phyloP scores from a whole-genome alignment of 495 filamentous ascomycete genomes.

The Bathelium albidoporum region DNA sequence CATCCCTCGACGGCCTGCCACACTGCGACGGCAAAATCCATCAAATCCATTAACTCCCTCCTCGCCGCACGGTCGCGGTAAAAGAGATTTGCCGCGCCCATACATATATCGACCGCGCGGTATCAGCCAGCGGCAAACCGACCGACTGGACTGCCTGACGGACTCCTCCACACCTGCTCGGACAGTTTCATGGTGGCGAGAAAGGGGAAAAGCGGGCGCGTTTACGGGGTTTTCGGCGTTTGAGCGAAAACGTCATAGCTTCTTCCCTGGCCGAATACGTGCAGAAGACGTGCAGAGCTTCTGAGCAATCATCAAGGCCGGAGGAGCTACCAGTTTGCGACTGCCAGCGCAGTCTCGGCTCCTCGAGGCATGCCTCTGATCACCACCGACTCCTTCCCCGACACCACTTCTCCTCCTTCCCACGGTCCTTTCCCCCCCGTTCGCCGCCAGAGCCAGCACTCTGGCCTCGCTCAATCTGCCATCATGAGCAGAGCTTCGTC shows the following conservation, averaged over 20 bases:
- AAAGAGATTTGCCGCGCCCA: not conserved
- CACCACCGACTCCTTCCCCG: not conserved
- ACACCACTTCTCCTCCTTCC: not conserved
- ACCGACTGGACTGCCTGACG: no score
- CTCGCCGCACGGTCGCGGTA: no score
- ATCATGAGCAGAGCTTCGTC: conserved; percentile 42
- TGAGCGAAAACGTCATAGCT: not conserved
- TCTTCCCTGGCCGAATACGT: not conserved
- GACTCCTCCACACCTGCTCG: no score
- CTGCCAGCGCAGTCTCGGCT: not conserved
- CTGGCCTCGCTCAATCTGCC: conserved; percentile 45
- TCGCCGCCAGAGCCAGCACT: conserved; percentile 21
- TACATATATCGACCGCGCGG: not conserved
- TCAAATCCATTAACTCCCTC: no score
- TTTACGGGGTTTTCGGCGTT: not conserved
- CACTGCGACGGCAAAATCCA: no score
- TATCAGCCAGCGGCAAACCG: no score
- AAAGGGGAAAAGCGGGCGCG: no score
- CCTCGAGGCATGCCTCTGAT: not conserved
- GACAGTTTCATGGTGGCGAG: no score
- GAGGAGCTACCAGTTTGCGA: no score
- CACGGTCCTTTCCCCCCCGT: not conserved
- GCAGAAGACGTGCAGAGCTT: not conserved
- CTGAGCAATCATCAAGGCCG: no score
- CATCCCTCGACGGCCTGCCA: not conserved